These are phyloP conservation scores for Pythium aquatile DNA, from an alignment of 352 stramenopile species.

Conservation along the genomic window DNA sequence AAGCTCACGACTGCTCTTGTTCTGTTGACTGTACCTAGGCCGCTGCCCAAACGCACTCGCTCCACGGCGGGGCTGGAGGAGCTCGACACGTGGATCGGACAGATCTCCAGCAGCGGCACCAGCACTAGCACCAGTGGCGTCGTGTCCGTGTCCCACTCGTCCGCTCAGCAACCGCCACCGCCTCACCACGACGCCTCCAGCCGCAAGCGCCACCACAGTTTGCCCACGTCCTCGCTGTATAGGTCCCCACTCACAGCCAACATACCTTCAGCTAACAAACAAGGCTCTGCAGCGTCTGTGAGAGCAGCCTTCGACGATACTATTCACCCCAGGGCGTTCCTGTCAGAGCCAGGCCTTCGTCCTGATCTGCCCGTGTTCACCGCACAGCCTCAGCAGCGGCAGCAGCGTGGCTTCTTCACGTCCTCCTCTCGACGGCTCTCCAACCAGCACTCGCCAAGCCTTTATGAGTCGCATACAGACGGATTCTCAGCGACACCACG, in stretches of 20 bases:
- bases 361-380: constrained; percentile 18
- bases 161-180: not conserved
- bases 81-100: constrained; percentile 28
- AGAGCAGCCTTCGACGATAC: not conserved
- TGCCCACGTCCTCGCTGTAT: constrained; percentile 29
- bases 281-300: not conserved
- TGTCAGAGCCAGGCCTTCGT: not conserved
- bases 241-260: constrained; percentile 10
- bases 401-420: not conserved
- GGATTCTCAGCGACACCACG: not conserved
- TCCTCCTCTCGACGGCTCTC: constrained; percentile 6
- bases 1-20: not conserved
- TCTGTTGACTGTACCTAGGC: constrained; percentile 26
- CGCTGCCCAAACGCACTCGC: constrained; percentile 58
- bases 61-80: constrained; percentile 60
- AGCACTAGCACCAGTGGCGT: constrained; percentile 9
- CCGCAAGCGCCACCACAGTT: constrained; percentile 60
- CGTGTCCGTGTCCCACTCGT: not conserved
- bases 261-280: not conserved
- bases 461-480: constrained; percentile 4
- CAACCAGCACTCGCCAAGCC: constrained; percentile 25
- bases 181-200: constrained; percentile 10
- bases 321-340: not conserved
- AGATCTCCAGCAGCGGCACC: constrained; percentile 14
- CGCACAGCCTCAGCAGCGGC: not conserved